These are phyloP conservation scores for Solanum etuberosum DNA, from an alignment of 257 asterid genomes.

Conservation along the genomic window DNA sequence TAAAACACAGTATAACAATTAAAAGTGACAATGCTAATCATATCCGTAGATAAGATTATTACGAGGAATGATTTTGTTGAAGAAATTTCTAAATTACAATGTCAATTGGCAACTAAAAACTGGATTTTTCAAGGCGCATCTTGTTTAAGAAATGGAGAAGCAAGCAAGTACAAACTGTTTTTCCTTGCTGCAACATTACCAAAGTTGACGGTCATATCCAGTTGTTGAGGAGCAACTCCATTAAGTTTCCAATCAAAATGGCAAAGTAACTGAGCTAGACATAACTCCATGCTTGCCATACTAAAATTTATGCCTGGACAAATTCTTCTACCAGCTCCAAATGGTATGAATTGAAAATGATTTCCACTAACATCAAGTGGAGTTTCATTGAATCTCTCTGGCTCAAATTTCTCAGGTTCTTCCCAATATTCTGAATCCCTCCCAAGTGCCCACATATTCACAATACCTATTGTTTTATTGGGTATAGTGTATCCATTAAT, in stretches of 20 bases:
- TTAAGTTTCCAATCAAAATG: conserved; percentile 17
- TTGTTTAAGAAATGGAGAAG: not conserved
- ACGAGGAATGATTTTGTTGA: not conserved
- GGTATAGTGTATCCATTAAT: conserved; percentile 9
- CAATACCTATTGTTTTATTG: not conserved
- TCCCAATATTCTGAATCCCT: conserved; percentile 9
- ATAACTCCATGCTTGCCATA: conserved; percentile 10
- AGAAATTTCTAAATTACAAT: not conserved
- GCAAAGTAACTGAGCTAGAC: conserved; percentile 8
- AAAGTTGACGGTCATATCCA: conserved; percentile 4
- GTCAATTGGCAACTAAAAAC: not conserved
- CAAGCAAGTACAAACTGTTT: not conserved
- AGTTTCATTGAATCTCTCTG: conserved; percentile 8
- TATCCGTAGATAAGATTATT: not conserved
- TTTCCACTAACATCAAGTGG: conserved; percentile 7
- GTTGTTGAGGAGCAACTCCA: not conserved
- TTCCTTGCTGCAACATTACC: not conserved
- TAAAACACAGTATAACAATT: too few relatives aligned
- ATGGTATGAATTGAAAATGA: conserved; percentile 17
- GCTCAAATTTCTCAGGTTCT: conserved; percentile 8
- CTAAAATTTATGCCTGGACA: conserved; percentile 21
- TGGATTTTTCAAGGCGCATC: not conserved
- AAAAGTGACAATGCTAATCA: not conserved
- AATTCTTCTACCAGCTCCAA: conserved; percentile 22
- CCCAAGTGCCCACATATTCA: conserved; percentile 13